Conservation (phyloP, 148 eudicot genomes). For the Vaccinium darrowii region DNA sequence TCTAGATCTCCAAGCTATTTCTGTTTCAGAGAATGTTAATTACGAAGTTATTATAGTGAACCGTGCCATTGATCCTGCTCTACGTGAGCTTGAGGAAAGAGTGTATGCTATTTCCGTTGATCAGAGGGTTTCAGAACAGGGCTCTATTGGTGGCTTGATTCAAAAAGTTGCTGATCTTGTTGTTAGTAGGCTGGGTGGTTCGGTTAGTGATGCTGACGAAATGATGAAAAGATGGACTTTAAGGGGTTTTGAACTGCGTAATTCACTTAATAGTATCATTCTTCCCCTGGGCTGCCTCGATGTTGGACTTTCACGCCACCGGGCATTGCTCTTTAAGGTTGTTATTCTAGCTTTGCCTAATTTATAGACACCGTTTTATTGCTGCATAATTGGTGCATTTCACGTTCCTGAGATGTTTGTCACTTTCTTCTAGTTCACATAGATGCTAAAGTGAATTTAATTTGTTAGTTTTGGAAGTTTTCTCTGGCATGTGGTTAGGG, state of each 20-base stretch:
- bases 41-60: conserved; percentile 82
- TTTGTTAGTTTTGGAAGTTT: neutral
- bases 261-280: conserved; percentile 55
- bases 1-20: conserved; percentile 67
- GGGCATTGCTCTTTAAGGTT: conserved; percentile 96
- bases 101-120: conserved; percentile 55
- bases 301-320: conserved; percentile 93
- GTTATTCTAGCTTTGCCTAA: conserved; percentile 2
- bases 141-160: conserved; percentile 46
- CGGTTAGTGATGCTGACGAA: conserved; percentile 80
- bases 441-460: neutral
- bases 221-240: conserved; percentile 69
- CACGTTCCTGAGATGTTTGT: neutral
- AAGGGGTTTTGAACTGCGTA: conserved; percentile 61
- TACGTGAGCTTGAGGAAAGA: conserved; percentile 75
- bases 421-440: conserved; percentile 5
- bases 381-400: conserved; percentile 1
- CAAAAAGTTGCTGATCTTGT: conserved; percentile 76
- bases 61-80: conserved; percentile 55
- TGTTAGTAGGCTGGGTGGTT: conserved; percentile 90
- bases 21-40: conserved; percentile 51
- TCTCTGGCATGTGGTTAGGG: neutral
- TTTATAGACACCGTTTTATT: neutral
- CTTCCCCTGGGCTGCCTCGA: conserved; percentile 91
- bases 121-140: conserved; percentile 43